Evolutionary conservation across 495 filamentous ascomycete genomes (phyloP).

Genomic region (Penicillium roqueforti): DNA sequence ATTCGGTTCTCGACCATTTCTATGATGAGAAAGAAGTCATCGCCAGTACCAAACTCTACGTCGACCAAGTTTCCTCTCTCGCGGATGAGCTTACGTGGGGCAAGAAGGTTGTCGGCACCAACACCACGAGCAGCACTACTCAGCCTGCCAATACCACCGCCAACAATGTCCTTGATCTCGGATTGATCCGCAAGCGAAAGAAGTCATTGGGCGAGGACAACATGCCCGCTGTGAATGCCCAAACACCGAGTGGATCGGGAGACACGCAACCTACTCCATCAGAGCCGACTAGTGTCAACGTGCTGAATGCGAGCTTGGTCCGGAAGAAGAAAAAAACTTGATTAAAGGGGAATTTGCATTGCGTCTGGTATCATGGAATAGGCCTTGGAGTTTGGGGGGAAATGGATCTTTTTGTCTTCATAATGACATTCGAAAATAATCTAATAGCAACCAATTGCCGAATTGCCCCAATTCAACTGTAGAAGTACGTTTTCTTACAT

Average conservation of each 20-base stretch:
- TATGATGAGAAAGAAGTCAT: slow-evolving; percentile 62
- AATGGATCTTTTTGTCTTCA: not conserved
- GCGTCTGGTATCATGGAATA: not conserved
- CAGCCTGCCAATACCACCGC: slow-evolving; percentile 28
- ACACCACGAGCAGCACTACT: slow-evolving; percentile 13
- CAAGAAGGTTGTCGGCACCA: slow-evolving; percentile 48
- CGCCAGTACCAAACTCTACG: slow-evolving; percentile 69
- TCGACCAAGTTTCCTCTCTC: slow-evolving; percentile 53
- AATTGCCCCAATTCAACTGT: not conserved
- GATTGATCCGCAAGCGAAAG: slow-evolving; percentile 52
- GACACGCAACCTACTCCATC: slow-evolving; percentile 27
- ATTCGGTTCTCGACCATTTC: slow-evolving; percentile 81
- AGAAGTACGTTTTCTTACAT: not conserved
- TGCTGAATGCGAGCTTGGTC: slow-evolving; percentile 55
- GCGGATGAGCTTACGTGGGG: slow-evolving; percentile 55
- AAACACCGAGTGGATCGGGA: slow-evolving; percentile 15
- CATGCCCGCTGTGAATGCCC: slow-evolving; percentile 9
- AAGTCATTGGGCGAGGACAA: slow-evolving; percentile 36
- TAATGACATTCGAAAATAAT: not conserved
- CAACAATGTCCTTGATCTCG: slow-evolving; percentile 37
- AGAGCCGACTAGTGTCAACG: slow-evolving; percentile 46
- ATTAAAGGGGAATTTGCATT: not conserved
- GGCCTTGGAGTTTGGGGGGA: not conserved
- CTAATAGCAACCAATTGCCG: not conserved
- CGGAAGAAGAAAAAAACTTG: slow-evolving; percentile 61